Evolutionary conservation across 192 early-diverging fungal genomes (phyloP), one percentile per base, ranked within the genome.

Genomic region (Rhizophagus sp.): DNA sequence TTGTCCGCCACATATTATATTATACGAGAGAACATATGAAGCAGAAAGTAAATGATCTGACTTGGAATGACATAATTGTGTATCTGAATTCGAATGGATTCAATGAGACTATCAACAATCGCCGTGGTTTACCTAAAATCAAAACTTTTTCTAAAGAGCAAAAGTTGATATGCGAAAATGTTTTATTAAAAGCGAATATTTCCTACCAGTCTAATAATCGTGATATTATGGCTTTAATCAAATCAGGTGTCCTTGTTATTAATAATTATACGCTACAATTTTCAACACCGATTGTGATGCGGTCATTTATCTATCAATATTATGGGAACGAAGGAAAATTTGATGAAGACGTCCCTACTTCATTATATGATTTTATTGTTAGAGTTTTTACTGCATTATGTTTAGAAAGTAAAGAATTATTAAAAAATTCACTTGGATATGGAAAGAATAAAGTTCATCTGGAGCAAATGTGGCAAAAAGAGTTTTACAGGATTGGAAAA

Each of bases 401-500:
- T 33, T 65, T 65, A 7, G 64, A 65, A 65, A 65, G 64, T 65
- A 65, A 33, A 65, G 64, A 65, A 65, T 65, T 65, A 65, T 65
- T 65, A 64, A 61, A 76, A n/a, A n/a, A n/a, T n/a, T n/a, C n/a
- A n/a, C n/a, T n/a, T n/a, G n/a, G n/a, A n/a, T n/a, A n/a, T n/a
- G n/a, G n/a, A n/a, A n/a, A n/a, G n/a, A n/a, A n/a, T n/a, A n/a
- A n/a, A n/a, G n/a, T n/a, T n/a, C n/a, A n/a, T 76, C 22, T 76
- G 39, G 74, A 76, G 64, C 39, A 64, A 41, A 41, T 41, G 39
- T 41, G 39, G 6, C 39, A 41, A 7, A 41, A 41, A 7, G 39
- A 41, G 39, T 41, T 41, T 0, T 41, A 41, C 39, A 41, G 39
- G 8, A 41, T 41, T 41, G 39, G 39, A 41, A 41, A 41, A 41